Evolutionary conservation across 306 rosid species (phyloP), one percentile per base, ranked within the genome.

Genomic region (Citrullus amarus): DNA sequence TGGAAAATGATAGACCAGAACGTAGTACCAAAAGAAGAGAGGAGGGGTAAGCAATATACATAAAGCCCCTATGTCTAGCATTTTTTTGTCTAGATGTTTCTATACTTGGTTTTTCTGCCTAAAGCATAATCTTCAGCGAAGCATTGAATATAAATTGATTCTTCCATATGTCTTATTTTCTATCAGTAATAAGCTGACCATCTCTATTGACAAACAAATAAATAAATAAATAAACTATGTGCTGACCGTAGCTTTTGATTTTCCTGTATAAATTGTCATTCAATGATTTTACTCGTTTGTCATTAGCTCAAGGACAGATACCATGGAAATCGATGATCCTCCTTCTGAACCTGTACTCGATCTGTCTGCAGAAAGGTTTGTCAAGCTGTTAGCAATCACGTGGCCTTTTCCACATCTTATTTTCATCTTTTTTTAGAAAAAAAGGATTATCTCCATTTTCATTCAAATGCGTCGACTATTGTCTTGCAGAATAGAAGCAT

Each of bases 301-400:
- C 43, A 22, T 25, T 58, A 95, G 97, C 55, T 79, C 92, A 58
- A 80, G 87, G 44, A 59, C 84, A 9, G 97, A 91, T 75, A 76
- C 90, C 79, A 90, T 91, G 91, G 99, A 92, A 43, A 84, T 91
- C 25, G 97, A 94, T 44, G 88, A 88, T 79, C 80, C 87, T 51
- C 77, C 91, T 32, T 68, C 88, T 12, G 89, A 84, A 62, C 34
- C 99, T 80, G 84, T 88, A 56, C 63, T 57, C n/a, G 77, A 79
- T 81, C 87, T 83, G 44, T 79, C 97, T 80, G 84, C 90, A 57
- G 96, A 87, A 82, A 96, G 97, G 99, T 96, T 25, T 14, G 71
- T 16, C 14, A 0, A 9, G 68, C 74, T 81, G 56, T 79, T 72
- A 56, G 55, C 39, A 41, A 65, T 36, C 54, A 28, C 43, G 39